These are phyloP conservation scores for Toxicodendron radicans DNA, from an alignment of 345 rosid genomes.

Conservation along the genomic window DNA sequence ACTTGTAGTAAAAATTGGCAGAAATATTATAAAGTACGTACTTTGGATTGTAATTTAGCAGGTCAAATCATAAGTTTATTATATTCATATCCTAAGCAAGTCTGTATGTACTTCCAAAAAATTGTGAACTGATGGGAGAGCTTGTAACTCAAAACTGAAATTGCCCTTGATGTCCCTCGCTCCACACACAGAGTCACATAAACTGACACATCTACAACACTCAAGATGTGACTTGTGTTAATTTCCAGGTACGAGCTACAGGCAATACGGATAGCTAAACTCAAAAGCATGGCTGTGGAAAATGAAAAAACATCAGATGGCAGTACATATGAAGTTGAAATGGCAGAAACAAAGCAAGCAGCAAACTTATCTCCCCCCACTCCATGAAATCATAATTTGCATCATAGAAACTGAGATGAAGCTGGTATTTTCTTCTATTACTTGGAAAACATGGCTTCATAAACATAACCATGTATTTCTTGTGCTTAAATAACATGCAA, in stretches of 20 bases:
- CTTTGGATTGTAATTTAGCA: background rate
- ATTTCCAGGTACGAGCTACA: constrained; percentile 51
- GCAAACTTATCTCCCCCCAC: constrained; percentile 28
- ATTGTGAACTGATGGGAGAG: background rate
- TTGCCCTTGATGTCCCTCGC: background rate
- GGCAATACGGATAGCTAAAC: constrained; percentile 41
- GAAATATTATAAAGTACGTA: background rate
- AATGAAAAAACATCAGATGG: constrained; percentile 29
- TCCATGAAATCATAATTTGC: constrained; percentile 26
- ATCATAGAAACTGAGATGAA: constrained; percentile 1
- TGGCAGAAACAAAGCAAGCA: constrained; percentile 49
- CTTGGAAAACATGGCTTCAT: background rate
- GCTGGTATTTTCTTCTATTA: constrained; percentile 17
- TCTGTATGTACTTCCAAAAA: background rate
- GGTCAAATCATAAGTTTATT: background rate
- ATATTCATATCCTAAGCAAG: background rate
- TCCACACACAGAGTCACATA: background rate
- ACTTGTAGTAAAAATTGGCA: background rate
- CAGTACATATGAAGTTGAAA: constrained; percentile 51
- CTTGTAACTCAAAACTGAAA: background rate
- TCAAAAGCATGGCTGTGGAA: constrained; percentile 37
- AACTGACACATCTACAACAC: background rate
- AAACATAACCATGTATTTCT: background rate
- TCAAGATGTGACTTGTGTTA: constrained; percentile 1
- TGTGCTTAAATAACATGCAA: background rate